Base-by-base conservation (phyloP, 2,329 filamentous ascomycete species). In the Exophiala xenobiotica region DNA sequence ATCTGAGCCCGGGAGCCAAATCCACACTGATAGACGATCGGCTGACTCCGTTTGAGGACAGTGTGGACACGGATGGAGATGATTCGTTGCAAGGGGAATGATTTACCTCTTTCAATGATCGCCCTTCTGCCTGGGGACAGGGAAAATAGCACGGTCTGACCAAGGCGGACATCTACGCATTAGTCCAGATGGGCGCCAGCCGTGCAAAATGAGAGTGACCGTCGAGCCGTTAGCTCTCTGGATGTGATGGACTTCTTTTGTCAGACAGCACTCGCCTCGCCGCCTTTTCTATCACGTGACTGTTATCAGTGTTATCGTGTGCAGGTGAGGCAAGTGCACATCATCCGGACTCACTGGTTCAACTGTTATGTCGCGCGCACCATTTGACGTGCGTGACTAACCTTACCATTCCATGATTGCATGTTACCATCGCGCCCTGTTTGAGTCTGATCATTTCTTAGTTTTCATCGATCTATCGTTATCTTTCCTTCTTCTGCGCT, bases 341-440 rank as follows among this genome's bases (percentile, higher is more conserved):
- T 12, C 11, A 6, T 7, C 29, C 16, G 6, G 24, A 27, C 12
- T 12, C 12, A 27, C 24, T 27, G 6, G 24, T 27, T n/a, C n/a
- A n/a, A 35, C 6, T 8, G 31, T 16, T 14, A 38, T 31, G 42
- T 37, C 42, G 42, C 26, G 42, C n/a, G n/a, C n/a, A 46, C 42
- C 42, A 19, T 20, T 24, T 19, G 46, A 46, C 33, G 20, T 27
- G 37, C 37, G 41, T 48, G 46, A 48, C 46, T 48, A 48, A 48
- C 46, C 37, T 11, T 5, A 18, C 22, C 31, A 5, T 33, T 20
- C 31, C 43, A 37, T 29, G 16, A 49, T 14, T 19, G 19, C 6
- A 33, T 33, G 29, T 9, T 31, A 20, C 45, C 26, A 41, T 49
- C 46, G 46, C 39, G 46, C 40, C 19, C 22, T 40, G 38, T 40